Evolutionary conservation across 2,329 filamentous ascomycete genomes (phyloP).

Genomic region (Chaetomiaceae sp.): DNA sequence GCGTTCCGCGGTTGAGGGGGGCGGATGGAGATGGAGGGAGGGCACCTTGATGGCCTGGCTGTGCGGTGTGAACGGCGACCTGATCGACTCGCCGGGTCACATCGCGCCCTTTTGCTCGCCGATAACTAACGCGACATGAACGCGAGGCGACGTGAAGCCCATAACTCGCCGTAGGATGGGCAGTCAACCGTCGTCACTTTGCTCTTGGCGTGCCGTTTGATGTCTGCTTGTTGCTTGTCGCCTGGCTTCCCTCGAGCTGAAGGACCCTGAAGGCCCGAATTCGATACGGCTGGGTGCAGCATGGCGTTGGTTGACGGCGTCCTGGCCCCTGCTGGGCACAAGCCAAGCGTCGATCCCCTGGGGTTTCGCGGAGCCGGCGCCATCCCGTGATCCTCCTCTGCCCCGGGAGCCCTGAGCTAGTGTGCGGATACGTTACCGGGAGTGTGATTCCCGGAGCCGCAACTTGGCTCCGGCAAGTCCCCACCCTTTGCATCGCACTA

Average conservation of each 20-base stretch:
- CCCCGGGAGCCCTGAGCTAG: conserved; percentile 7
- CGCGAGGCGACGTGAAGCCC: too few relatives aligned
- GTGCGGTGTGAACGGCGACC: background rate
- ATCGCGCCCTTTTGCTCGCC: background rate
- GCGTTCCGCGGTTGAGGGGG: too few relatives aligned
- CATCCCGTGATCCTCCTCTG: conserved; percentile 12
- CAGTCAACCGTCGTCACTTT: too few relatives aligned
- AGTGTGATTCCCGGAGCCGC: conserved; percentile 9
- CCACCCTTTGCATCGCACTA: background rate
- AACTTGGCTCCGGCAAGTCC: conserved; percentile 3
- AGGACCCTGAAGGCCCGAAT: conserved; percentile 24
- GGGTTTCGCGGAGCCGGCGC: conserved; percentile 14
- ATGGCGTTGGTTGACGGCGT: conserved; percentile 21
- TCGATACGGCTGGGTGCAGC: conserved; percentile 17
- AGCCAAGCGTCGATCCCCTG: conserved; percentile 8
- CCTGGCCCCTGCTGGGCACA: too few relatives aligned
- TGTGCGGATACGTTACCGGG: background rate
- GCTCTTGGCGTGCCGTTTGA: too few relatives aligned
- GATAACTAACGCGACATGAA: background rate
- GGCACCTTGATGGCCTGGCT: too few relatives aligned
- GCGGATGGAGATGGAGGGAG: too few relatives aligned
- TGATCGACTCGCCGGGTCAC: background rate
- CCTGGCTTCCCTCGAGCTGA: background rate
- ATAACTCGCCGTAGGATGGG: too few relatives aligned
- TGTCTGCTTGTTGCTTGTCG: conserved; percentile 1